These are phyloP conservation scores for Cyathus striatus DNA, from an alignment of 768 basidiomycete species.

Conservation along the genomic window DNA sequence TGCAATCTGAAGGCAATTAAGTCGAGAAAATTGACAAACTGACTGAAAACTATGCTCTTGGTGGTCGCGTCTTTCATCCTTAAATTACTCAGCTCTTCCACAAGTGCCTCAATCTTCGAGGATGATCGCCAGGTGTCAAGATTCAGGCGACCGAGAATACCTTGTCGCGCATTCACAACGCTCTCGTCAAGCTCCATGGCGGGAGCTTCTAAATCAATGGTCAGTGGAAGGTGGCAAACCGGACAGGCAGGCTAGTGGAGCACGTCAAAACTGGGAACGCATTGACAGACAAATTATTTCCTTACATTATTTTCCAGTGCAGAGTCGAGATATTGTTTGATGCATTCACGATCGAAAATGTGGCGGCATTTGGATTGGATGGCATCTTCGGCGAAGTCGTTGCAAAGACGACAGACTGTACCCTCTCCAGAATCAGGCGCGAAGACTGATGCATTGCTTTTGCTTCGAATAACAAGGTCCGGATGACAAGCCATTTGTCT, in stretches of 20 bases:
- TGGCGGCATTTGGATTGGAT: conserved; percentile 92
- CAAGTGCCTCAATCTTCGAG: conserved; percentile 94
- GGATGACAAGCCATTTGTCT: conserved; percentile 94
- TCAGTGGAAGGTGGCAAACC: conserved; percentile 87
- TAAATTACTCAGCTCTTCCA: conserved; percentile 89
- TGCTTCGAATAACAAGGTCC: conserved; percentile 87
- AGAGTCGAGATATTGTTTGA: conserved; percentile 84
- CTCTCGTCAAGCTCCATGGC: conserved; percentile 79
- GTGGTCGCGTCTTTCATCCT: conserved; percentile 82
- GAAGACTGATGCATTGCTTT: conserved; percentile 66
- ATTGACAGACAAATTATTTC: conserved; percentile 5
- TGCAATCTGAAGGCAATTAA: conserved; percentile 91
- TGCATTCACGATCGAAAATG: conserved; percentile 94
- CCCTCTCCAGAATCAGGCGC: conserved; percentile 59
- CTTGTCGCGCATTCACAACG: conserved; percentile 58
- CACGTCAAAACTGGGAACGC: conserved; percentile 1
- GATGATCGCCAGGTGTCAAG: conserved; percentile 90
- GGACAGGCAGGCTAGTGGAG: conserved; percentile 78
- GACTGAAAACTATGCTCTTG: conserved; percentile 95
- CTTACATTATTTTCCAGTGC: conserved; percentile 60
- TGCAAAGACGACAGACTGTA: conserved; percentile 91
- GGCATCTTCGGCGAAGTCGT: conserved; percentile 95
- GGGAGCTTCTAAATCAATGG: conserved; percentile 94
- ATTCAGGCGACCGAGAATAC: conserved; percentile 88
- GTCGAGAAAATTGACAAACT: conserved; percentile 92